Base-by-base conservation (phyloP, 1,284 basidiomycete genomes). In the Hypsizygus ulmarius region DNA sequence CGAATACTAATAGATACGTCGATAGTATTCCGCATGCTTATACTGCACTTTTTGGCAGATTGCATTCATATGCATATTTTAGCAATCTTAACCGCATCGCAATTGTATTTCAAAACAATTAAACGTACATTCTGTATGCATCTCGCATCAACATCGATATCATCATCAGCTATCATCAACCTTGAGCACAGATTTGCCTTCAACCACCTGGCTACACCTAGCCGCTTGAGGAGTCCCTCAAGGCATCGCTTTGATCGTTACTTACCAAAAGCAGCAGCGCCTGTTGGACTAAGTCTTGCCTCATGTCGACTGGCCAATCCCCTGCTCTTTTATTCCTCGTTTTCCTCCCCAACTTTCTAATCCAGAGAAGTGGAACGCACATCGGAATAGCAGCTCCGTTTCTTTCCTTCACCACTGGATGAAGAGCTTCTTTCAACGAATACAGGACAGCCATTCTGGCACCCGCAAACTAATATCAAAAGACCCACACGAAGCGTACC, bases 401-500 rank as follows among this genome's bases (percentile, higher is more conserved):
- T 52, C 50, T 49, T 49, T 52, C 45, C 48, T 37, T 54, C 45
- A 48, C 50, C 60, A 63, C 68, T 74, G 72, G 60, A 77, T 77
- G 75, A 76, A 73, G 70, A 68, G 65, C 68, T 72, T 75, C 65
- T 73, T 75, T 59, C 71, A 71, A 62, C 71, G 73, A 55, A 68
- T 65, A 59, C 65, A 67, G 59, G 73, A 74, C 56, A 64, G 62
- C 62, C 70, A 69, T 53, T 58, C 70, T 51, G 67, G 67, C 64
- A 59, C 65, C 50, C 65, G 61, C 50, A 71, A 68, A 63, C 61
- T 66, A 59, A 58, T 64, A 53, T 57, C 66, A 52, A 66, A 64
- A 59, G 68, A 69, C 49, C 53, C 63, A 30, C 65, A 65, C 55
- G 68, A 66, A 49, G 44, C 49, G 45, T 39, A 51, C 44, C 48